Percentiles rank a stretch among this genome's conserved stretches.
phyloP scores from a whole-genome alignment of 2,329 filamentous ascomycete genomes.

The Botryotinia globosa region DNA sequence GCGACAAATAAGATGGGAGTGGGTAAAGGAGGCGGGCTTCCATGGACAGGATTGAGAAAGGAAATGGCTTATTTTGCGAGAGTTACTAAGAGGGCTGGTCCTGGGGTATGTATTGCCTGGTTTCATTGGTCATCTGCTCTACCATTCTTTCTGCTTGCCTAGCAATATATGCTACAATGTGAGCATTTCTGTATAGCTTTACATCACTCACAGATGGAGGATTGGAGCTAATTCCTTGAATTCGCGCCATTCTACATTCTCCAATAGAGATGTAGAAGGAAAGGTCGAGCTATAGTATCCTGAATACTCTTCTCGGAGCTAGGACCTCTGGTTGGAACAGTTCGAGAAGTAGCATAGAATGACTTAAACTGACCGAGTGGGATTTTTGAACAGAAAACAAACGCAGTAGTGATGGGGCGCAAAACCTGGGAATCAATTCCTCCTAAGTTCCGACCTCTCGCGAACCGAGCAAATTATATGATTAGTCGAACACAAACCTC shows the following conservation, averaged over 20 bases:
- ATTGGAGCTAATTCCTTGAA: not conserved
- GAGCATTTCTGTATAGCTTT: not conserved
- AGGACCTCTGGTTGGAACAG: not conserved
- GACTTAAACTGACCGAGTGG: not conserved
- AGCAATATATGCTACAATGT: not conserved
- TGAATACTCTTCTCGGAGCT: not conserved
- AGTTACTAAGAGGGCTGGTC: constrained; percentile 65
- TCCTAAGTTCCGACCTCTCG: constrained; percentile 71
- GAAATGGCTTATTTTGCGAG: constrained; percentile 97
- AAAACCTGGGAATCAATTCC: constrained; percentile 97
- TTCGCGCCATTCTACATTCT: not conserved
- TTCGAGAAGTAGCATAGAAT: not conserved
- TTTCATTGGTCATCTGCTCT: not conserved
- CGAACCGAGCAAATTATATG: constrained; percentile 77
- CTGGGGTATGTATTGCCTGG: constrained; percentile 32
- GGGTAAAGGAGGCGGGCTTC: constrained; percentile 72
- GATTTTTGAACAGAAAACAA: constrained; percentile 39
- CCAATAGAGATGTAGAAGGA: not conserved
- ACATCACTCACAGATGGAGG: too few relatives aligned
- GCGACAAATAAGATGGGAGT: constrained; percentile 89
- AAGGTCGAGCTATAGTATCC: not conserved
- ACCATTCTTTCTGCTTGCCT: not conserved
- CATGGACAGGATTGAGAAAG: constrained; percentile 83
- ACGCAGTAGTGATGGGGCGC: constrained; percentile 93
- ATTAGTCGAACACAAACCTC: constrained; percentile 51